phyloP scores from a whole-genome alignment of 2,329 filamentous ascomycete species.

The Orbilia blumenaviensis region DNA sequence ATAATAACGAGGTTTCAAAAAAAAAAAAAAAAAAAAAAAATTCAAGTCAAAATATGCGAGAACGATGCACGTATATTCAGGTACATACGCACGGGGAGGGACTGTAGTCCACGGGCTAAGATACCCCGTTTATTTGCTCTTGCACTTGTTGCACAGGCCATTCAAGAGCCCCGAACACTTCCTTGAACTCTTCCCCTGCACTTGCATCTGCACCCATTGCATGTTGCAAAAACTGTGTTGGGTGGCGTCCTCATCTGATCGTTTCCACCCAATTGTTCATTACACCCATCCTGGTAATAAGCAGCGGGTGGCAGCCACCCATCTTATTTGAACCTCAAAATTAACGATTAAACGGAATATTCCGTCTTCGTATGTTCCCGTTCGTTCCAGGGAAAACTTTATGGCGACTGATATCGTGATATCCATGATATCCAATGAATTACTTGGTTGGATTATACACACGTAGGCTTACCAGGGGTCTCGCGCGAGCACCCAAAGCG shows the following conservation, averaged over 20 bases:
- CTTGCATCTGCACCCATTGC: neutral
- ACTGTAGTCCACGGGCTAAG: neutral
- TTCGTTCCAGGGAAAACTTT: neutral
- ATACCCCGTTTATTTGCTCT: neutral
- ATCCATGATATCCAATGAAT: too few relatives aligned
- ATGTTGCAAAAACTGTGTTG: conserved; percentile 17
- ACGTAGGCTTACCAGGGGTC: too few relatives aligned
- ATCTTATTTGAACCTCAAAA: neutral
- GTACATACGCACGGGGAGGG: neutral
- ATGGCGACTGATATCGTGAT: neutral
- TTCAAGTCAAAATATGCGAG: too few relatives aligned
- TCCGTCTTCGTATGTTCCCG: neutral
- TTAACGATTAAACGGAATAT: neutral
- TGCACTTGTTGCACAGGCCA: neutral
- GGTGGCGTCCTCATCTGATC: conserved; percentile 37
- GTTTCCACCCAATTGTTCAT: neutral
- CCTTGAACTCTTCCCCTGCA: neutral
- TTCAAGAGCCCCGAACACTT: neutral
- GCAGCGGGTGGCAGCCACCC: conserved; percentile 31
- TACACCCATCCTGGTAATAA: neutral
- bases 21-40: too few relatives aligned
- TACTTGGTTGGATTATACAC: neutral
- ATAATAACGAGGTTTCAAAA: too few relatives aligned
- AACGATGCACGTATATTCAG: too few relatives aligned
- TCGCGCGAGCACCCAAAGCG: too few relatives aligned